phyloP scores from a whole-genome alignment of 1,284 basidiomycete species.

The Heterobasidion parviporum region DNA sequence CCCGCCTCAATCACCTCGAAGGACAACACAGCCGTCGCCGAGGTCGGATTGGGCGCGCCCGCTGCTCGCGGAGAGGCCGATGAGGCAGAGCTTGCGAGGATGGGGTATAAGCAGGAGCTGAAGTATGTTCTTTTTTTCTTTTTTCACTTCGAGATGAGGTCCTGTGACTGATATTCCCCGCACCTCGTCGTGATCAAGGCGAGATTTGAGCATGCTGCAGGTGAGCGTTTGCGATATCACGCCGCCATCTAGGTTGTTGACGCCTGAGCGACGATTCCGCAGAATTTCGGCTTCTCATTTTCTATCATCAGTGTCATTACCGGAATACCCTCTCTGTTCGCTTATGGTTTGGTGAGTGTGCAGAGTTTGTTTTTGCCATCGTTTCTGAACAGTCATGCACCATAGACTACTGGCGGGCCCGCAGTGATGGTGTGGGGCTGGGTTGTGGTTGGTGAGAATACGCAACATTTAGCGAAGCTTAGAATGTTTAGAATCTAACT shows the following conservation, averaged over 20 bases:
- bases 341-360: slow-evolving; percentile 54
- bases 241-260: slow-evolving; percentile 6
- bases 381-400: background rate
- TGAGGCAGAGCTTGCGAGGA: slow-evolving; percentile 57
- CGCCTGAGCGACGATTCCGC: background rate
- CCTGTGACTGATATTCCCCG: background rate
- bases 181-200: slow-evolving; percentile 17
- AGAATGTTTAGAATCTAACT: background rate
- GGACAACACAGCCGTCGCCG: background rate
- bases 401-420: slow-evolving; percentile 61
- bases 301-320: slow-evolving; percentile 70
- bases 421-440: slow-evolving; percentile 72
- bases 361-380: background rate
- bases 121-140: slow-evolving; percentile 32
- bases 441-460: slow-evolving; percentile 47
- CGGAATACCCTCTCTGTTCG: slow-evolving; percentile 57
- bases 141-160: background rate
- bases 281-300: slow-evolving; percentile 75
- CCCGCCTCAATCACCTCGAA: background rate
- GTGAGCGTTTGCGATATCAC: slow-evolving; percentile 22
- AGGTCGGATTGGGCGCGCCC: background rate
- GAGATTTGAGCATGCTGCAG: slow-evolving; percentile 54
- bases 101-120: slow-evolving; percentile 72
- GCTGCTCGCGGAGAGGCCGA: slow-evolving; percentile 24
- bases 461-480: too few species aligned